Evolutionary conservation across 129 eudicot species (phyloP).

Genomic region (Pulicaria dysenterica): DNA sequence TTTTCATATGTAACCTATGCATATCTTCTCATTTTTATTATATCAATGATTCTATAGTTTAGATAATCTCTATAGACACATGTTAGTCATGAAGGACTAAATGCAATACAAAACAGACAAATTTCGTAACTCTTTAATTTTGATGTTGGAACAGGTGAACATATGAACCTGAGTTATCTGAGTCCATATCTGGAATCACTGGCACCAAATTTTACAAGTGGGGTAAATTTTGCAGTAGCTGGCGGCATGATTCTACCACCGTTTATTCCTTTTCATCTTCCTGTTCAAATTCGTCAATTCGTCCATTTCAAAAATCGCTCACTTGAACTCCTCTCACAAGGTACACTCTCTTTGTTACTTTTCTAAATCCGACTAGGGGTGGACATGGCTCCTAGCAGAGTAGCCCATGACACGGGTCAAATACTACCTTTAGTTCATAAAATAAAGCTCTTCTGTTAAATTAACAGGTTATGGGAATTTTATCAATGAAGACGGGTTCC

Average conservation of each 20-base stretch:
- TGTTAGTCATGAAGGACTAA: too few species aligned
- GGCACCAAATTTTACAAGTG: constrained; percentile 47
- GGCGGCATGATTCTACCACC: constrained; percentile 45
- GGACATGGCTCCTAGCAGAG: too few species aligned
- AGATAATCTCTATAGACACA: too few species aligned
- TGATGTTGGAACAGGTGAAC: constrained; percentile 35
- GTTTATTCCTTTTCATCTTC: constrained; percentile 34
- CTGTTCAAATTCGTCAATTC: constrained; percentile 44
- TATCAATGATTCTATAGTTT: too few species aligned
- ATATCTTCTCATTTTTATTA: too few species aligned
- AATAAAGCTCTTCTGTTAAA: too few species aligned
- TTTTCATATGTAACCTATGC: too few species aligned
- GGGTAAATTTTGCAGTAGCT: constrained; percentile 47
- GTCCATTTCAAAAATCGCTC: constrained; percentile 38
- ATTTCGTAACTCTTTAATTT: background rate
- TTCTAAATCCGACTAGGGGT: background rate
- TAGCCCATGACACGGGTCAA: too few species aligned
- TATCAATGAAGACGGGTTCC: constrained; percentile 36
- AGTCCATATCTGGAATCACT: constrained; percentile 45
- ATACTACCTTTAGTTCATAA: too few species aligned
- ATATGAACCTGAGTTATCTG: constrained; percentile 36
- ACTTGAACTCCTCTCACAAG: constrained; percentile 28
- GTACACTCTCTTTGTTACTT: background rate
- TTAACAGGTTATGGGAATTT: constrained; percentile 34
- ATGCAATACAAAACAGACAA: too few species aligned